Evolutionary conservation across 352 stramenopile species (phyloP).

Genomic region (Phytophthora pistaciae): DNA sequence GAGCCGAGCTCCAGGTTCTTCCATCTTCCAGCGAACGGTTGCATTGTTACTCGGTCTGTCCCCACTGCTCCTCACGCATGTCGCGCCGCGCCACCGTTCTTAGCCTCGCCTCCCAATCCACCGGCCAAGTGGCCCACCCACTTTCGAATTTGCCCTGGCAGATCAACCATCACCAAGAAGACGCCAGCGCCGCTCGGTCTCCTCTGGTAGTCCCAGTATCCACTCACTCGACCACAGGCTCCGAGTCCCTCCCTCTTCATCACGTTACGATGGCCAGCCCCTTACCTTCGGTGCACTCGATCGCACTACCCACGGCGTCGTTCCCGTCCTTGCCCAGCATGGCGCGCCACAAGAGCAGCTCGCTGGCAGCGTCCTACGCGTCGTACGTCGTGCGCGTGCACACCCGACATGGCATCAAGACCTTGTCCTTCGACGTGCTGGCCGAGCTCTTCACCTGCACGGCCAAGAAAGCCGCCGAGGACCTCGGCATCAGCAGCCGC

Average conservation of each 20-base stretch:
- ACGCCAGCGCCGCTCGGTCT: constrained; percentile 10
- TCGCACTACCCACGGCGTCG: constrained; percentile 15
- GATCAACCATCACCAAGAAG: constrained; percentile 29
- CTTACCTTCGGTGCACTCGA: constrained; percentile 35
- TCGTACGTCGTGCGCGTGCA: constrained; percentile 72
- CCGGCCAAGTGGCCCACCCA: constrained; percentile 25
- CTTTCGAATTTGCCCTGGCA: constrained; percentile 42
- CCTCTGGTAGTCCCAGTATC: constrained; percentile 16
- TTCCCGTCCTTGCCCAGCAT: constrained; percentile 23
- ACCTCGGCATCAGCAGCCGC: constrained; percentile 80
- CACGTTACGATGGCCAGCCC: constrained; percentile 24
- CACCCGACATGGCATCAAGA: constrained; percentile 77
- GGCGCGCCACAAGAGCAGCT: constrained; percentile 23
- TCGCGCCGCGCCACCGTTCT: constrained; percentile 38
- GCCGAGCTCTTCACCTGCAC: constrained; percentile 77
- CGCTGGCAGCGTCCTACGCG: constrained; percentile 56
- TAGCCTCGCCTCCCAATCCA: constrained; percentile 21
- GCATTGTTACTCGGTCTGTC: constrained; percentile 20
- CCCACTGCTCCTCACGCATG: constrained; percentile 9
- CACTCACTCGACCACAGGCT: constrained; percentile 13
- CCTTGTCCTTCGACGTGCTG: constrained; percentile 78
- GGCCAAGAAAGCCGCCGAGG: constrained; percentile 78
- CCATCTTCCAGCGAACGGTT: constrained; percentile 5
- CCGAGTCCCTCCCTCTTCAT: constrained; percentile 17
- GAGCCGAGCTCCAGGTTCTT: constrained; percentile 25